phyloP scores from a whole-genome alignment of 1,284 basidiomycete genomes.

The Tilletia caries region DNA sequence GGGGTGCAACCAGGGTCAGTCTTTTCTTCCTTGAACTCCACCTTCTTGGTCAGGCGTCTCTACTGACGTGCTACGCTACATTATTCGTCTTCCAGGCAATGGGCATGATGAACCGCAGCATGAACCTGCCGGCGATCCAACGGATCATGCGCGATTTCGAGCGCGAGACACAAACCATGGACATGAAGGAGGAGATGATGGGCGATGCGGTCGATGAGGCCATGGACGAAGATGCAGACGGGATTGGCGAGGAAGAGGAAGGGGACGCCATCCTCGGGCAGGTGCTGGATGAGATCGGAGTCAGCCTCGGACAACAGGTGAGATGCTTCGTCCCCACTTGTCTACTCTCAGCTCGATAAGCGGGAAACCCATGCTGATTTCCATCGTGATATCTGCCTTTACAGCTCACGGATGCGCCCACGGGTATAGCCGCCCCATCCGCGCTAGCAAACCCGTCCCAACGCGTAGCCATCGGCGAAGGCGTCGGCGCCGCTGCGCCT shows the following conservation, averaged over 20 bases:
- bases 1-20: slow-evolving; percentile 82
- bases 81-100: slow-evolving; percentile 66
- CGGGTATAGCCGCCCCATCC: slow-evolving; percentile 27
- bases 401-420: slow-evolving; percentile 45
- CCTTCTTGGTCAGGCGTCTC: background rate
- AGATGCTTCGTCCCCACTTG: slow-evolving; percentile 29
- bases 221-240: slow-evolving; percentile 78
- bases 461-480: slow-evolving; percentile 47
- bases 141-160: slow-evolving; percentile 98
- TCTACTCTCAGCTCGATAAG: background rate
- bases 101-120: slow-evolving; percentile 92
- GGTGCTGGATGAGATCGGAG: slow-evolving; percentile 95
- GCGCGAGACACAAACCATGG: slow-evolving; percentile 94
- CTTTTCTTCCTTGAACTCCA: slow-evolving; percentile 19
- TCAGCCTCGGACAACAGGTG: slow-evolving; percentile 85
- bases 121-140: slow-evolving; percentile 92
- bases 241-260: slow-evolving; percentile 75
- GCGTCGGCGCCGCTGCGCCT: slow-evolving; percentile 16
- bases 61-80: background rate
- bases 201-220: slow-evolving; percentile 96
- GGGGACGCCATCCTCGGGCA: slow-evolving; percentile 93
- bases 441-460: slow-evolving; percentile 35
- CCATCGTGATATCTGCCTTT: background rate
- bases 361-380: background rate
- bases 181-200: slow-evolving; percentile 99